Percentiles rank a stretch among this genome's conserved stretches.
Conservation (phyloP, 371 early-diverging fungal genomes). For the Mortierella sp. region DNA sequence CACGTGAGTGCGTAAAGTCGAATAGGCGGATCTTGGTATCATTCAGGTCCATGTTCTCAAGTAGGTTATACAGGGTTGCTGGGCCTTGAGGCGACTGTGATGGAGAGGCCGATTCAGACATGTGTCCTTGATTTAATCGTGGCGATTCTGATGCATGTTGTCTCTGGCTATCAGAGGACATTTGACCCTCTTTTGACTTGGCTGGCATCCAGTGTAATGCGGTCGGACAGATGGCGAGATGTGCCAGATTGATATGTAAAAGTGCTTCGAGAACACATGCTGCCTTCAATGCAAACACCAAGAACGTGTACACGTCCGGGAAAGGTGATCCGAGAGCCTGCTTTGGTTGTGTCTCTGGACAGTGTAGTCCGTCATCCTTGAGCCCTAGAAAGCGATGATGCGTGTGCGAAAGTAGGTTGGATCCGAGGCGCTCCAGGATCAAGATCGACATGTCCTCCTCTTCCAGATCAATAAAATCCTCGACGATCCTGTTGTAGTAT, state of each 20-base stretch:
- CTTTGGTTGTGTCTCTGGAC: constrained; percentile 17
- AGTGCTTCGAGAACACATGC: constrained; percentile 42
- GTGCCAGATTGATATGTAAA: constrained; percentile 24
- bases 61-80: constrained; percentile 3
- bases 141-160: neutral
- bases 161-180: neutral
- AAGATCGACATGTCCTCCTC: constrained; percentile 43
- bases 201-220: constrained; percentile 42
- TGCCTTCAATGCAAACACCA: constrained; percentile 48
- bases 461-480: constrained; percentile 46
- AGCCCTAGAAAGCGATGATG: constrained; percentile 38
- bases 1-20: constrained; percentile 51
- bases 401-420: constrained; percentile 32
- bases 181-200: neutral
- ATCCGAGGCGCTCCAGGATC: constrained; percentile 39
- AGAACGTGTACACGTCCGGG: constrained; percentile 33
- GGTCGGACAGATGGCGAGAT: constrained; percentile 42
- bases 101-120: neutral
- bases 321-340: constrained; percentile 34
- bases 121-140: neutral
- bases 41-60: constrained; percentile 41
- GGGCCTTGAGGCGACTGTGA: neutral
- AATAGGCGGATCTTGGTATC: constrained; percentile 44
- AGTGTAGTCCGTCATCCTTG: constrained; percentile 20
- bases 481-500: constrained; percentile 41